Conservation (phyloP, 208 protist genomes). For the Leishmania tropica region DNA sequence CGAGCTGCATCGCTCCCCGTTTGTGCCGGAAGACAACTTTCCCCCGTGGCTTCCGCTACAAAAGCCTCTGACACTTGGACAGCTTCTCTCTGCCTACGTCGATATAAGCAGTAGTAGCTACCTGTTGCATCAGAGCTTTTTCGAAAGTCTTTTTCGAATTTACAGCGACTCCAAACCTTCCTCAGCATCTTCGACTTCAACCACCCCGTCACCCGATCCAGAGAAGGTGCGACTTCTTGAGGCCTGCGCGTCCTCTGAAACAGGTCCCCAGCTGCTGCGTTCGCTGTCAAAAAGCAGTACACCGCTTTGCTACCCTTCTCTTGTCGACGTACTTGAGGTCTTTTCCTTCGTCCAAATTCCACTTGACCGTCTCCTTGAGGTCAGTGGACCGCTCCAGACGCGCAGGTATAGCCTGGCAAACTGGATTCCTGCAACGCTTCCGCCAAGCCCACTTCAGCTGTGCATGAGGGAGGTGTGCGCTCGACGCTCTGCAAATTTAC, state of each 20-base stretch:
- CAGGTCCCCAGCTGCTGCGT: conserved; percentile 51
- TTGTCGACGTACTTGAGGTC: conserved; percentile 69
- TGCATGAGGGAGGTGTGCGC: conserved; percentile 40
- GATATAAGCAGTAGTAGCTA: conserved; percentile 87
- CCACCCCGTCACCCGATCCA: neutral
- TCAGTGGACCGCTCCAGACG: conserved; percentile 71
- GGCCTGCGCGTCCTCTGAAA: conserved; percentile 50
- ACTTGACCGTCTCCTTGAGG: conserved; percentile 76
- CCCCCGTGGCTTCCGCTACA: conserved; percentile 81
- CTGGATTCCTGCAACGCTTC: conserved; percentile 4
- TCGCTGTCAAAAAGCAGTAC: conserved; percentile 47
- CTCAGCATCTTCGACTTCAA: neutral
- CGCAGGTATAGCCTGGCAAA: conserved; percentile 75
- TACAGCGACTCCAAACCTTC: conserved; percentile 38
- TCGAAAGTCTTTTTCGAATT: conserved; percentile 65
- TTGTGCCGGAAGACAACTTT: conserved; percentile 78
- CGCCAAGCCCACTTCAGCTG: conserved; percentile 28
- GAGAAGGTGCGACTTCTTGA: conserved; percentile 49
- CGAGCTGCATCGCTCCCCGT: conserved; percentile 76
- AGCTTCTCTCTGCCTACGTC: conserved; percentile 77
- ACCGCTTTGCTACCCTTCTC: conserved; percentile 70
- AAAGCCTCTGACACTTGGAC: conserved; percentile 57
- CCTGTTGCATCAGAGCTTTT: conserved; percentile 74
- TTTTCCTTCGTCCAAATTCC: conserved; percentile 81
- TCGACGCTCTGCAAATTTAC: conserved; percentile 17